These are phyloP conservation scores for Candida patagonica DNA, from an alignment of 805 yeast genomes.

Conservation along the genomic window DNA sequence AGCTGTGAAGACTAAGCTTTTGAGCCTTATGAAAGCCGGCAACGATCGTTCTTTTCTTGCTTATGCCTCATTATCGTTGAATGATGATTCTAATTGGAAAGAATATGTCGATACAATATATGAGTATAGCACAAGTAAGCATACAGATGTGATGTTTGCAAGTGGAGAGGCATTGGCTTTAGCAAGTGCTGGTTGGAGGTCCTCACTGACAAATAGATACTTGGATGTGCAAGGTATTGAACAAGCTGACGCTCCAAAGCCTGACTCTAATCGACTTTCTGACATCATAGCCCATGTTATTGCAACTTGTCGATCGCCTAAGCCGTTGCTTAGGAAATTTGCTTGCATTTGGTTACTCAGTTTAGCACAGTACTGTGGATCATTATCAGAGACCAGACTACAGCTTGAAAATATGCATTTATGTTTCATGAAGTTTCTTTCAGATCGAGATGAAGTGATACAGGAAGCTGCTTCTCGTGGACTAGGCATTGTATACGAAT, in stretches of 20 bases:
- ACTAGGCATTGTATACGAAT: conserved; percentile 67
- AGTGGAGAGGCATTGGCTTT: conserved; percentile 78
- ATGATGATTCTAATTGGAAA: conserved; percentile 21
- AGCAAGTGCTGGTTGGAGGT: conserved; percentile 66
- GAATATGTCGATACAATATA: conserved; percentile 38
- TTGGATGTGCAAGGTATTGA: conserved; percentile 43
- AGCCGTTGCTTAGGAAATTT: conserved; percentile 65
- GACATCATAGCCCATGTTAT: conserved; percentile 43
- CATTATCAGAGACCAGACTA: conserved; percentile 31
- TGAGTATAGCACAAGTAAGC: conserved; percentile 55
- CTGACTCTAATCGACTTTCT: conserved; percentile 8
- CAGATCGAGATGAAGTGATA: conserved; percentile 75
- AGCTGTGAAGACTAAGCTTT: conserved; percentile 7
- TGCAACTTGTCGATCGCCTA: conserved; percentile 47
- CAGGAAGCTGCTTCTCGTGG: conserved; percentile 93
- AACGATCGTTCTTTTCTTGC: conserved; percentile 53
- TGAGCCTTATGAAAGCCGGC: conserved; percentile 33
- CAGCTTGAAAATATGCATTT: conserved; percentile 56
- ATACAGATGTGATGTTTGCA: conserved; percentile 65
- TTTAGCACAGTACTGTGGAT: conserved; percentile 63
- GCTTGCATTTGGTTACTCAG: conserved; percentile 83
- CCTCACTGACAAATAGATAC: conserved; percentile 42
- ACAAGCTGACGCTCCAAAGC: neutral
- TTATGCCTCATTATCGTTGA: conserved; percentile 45
- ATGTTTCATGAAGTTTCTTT: conserved; percentile 66